These are phyloP conservation scores for Hanseniaspora meyeri DNA, from an alignment of 805 yeast species.

Conservation along the genomic window DNA sequence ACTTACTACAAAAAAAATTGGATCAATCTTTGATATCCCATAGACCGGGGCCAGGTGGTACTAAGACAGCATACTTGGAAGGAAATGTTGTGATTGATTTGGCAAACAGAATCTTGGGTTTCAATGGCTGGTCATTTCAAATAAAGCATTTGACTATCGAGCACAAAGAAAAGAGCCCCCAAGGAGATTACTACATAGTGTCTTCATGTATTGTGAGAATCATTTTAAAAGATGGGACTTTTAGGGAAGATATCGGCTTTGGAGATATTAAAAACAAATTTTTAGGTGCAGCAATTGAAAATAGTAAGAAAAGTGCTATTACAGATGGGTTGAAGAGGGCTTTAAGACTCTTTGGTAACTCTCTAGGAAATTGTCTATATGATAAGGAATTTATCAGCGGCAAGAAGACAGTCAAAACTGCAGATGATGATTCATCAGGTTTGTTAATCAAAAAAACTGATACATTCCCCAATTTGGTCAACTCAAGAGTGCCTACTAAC, in stretches of 20 bases:
- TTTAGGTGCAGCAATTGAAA: slow-evolving; percentile 67
- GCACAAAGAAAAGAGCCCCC: slow-evolving; percentile 47
- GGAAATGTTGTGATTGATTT: slow-evolving; percentile 74
- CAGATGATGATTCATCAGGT: slow-evolving; percentile 14
- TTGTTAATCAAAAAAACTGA: slow-evolving; percentile 6
- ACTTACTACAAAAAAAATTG: slow-evolving; percentile 28
- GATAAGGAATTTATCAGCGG: slow-evolving; percentile 47
- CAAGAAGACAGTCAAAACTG: slow-evolving; percentile 14
- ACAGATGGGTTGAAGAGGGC: slow-evolving; percentile 76
- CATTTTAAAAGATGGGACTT: slow-evolving; percentile 62
- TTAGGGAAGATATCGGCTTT: slow-evolving; percentile 72
- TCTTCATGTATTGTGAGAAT: slow-evolving; percentile 63
- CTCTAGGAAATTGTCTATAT: slow-evolving; percentile 72
- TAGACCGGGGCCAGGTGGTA: slow-evolving; percentile 64
- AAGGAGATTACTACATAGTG: slow-evolving; percentile 50
- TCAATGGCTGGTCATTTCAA: slow-evolving; percentile 73
- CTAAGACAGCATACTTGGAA: slow-evolving; percentile 58
- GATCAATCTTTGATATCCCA: slow-evolving; percentile 73
- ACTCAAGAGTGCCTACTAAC: slow-evolving; percentile 34
- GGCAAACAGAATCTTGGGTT: slow-evolving; percentile 74
- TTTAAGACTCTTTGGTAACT: slow-evolving; percentile 68
- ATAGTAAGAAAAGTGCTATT: slow-evolving; percentile 71
- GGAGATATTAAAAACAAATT: slow-evolving; percentile 67
- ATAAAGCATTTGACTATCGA: slow-evolving; percentile 54
- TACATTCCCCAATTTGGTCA: slow-evolving; percentile 21